Base-by-base conservation (phyloP, 257 asterid species). In the Penstemon davidsonii region DNA sequence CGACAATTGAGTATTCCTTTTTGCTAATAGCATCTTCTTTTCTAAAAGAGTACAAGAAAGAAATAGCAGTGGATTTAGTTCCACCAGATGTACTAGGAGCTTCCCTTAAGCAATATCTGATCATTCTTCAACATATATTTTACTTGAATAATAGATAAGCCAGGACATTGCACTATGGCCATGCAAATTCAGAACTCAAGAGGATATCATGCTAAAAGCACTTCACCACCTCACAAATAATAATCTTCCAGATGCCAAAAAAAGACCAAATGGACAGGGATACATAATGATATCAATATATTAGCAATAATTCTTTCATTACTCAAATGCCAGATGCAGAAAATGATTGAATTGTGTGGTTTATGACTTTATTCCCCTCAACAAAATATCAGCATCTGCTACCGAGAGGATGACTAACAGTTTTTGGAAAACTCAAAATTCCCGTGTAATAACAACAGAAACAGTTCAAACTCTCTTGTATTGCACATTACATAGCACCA, bases 71-170 rank as follows among this genome's bases (percentile, higher is more conserved):
- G 60, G 4, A 65, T 11, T 0, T 49, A 39, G 9, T 42, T 43
- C 51, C 45, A 55, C 18, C 5, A 12, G 6, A 41, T 25, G 13
- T 33, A 44, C 50, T 64, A 51, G 45, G 46, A 50, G 61, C 67
- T 50, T 36, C 62, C 55, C 12, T 46, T 45, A 44, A 44, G 66
- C 66, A 44, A 43, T 10, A 68, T 36, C 5, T 57, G n/a, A 41
- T 40, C 68, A 66, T n/a, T 66, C 15, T 10, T 49, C 60, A 9
- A 64, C 15, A 39, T 49, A 73, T 5, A 15, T 55, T 57, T 15
- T 33, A 43, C 55, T 55, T 3, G 18, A 51, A 25, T 42, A 53
- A 46, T 8, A 50, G 19, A 13, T 15, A 60, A 57, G 38, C 44
- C 60, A 50, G 38, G 13, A 53, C 44, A 57, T 40, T 62, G 41